These are phyloP conservation scores for Wickerhamiella alocasiicola DNA, from an alignment of 805 yeast species.

Conservation along the genomic window DNA sequence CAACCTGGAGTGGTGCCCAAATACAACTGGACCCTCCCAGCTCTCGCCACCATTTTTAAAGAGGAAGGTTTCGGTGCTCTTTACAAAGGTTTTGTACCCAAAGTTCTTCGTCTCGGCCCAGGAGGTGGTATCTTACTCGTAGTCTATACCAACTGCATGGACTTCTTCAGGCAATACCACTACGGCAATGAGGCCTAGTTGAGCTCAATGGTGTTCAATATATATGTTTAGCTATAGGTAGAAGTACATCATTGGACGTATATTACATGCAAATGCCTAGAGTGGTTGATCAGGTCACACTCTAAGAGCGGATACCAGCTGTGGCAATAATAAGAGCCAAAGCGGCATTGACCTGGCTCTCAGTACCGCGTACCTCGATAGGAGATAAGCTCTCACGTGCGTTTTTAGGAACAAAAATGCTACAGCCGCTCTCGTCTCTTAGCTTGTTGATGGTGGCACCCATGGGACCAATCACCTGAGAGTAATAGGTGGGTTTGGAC, in stretches of 20 bases:
- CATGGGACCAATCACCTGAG: constrained; percentile 61
- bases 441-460: constrained; percentile 55
- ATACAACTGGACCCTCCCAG: constrained; percentile 86
- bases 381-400: constrained; percentile 13
- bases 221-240: not conserved
- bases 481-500: constrained; percentile 38
- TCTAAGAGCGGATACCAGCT: not conserved
- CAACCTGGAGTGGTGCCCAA: constrained; percentile 67
- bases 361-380: constrained; percentile 12
- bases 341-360: constrained; percentile 9
- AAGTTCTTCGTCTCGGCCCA: constrained; percentile 94
- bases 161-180: constrained; percentile 45
- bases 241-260: not conserved
- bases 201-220: not conserved
- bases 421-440: constrained; percentile 38
- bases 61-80: constrained; percentile 91
- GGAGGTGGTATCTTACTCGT: constrained; percentile 98
- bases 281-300: not conserved
- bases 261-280: not conserved
- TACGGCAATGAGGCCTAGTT: constrained; percentile 2
- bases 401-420: constrained; percentile 16
- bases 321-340: not conserved
- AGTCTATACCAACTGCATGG: constrained; percentile 92
- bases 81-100: constrained; percentile 93
- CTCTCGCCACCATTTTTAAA: constrained; percentile 55